Conservation (phyloP, 1,139 yeast genomes). For the Debaryomyces singareniensis region DNA sequence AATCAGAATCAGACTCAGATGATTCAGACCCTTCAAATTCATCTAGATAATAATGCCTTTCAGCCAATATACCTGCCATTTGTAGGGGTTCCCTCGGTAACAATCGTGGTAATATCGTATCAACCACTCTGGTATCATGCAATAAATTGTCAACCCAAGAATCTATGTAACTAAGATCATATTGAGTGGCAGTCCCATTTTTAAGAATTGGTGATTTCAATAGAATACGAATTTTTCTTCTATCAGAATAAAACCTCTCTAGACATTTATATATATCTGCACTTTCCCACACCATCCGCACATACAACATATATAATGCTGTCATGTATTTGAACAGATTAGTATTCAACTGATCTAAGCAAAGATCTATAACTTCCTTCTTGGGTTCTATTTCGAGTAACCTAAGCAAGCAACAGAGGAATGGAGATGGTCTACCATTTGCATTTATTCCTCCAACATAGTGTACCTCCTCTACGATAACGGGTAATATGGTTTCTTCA, state of each 20-base stretch:
- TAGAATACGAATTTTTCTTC: constrained; percentile 38
- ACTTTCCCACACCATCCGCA: constrained; percentile 44
- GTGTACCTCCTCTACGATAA: constrained; percentile 31
- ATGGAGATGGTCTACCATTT: constrained; percentile 51
- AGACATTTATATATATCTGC: constrained; percentile 40
- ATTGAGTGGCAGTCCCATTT: constrained; percentile 19
- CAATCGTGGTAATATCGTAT: constrained; percentile 55
- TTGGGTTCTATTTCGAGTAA: constrained; percentile 59
- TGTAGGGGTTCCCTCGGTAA: constrained; percentile 30
- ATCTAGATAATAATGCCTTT: constrained; percentile 26
- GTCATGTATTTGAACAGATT: constrained; percentile 62
- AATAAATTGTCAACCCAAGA: constrained; percentile 53
- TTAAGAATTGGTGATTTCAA: constrained; percentile 22
- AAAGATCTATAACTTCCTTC: constrained; percentile 43
- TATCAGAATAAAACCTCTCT: constrained; percentile 51
- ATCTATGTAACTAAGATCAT: constrained; percentile 44
- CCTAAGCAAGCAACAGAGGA: constrained; percentile 58
- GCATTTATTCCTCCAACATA: constrained; percentile 46
- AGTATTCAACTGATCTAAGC: constrained; percentile 36
- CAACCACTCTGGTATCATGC: constrained; percentile 45
- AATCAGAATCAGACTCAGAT: constrained; percentile 6
- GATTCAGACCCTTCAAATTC: constrained; percentile 2
- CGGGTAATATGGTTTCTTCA: constrained; percentile 40
- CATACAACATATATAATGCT: constrained; percentile 53
- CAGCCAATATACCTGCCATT: constrained; percentile 31